Conservation (phyloP, 495 filamentous ascomycete genomes). For the Daldinia loculata region DNA sequence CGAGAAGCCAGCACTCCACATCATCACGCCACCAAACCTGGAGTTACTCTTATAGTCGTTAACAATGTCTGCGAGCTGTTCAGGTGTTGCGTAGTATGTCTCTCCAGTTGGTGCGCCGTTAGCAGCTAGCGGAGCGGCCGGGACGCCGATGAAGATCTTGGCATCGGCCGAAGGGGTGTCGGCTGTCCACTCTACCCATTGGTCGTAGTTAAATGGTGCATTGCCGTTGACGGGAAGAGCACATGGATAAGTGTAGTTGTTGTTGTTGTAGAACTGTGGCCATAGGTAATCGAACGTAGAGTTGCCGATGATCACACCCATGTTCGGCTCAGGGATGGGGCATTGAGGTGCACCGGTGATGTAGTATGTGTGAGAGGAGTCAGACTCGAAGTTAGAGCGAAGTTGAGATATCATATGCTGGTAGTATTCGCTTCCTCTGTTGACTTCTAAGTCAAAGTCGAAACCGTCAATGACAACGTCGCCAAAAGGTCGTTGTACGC, state of each 20-base stretch:
- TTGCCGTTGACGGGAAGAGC: constrained; percentile 48
- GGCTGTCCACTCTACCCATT: constrained; percentile 56
- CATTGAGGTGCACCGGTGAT: constrained; percentile 68
- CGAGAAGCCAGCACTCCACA: constrained; percentile 62
- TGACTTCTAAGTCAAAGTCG: constrained; percentile 64
- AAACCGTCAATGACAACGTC: constrained; percentile 64
- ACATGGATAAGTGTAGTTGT: constrained; percentile 46
- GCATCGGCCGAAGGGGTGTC: constrained; percentile 51
- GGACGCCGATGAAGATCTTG: constrained; percentile 61
- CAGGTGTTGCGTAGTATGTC: constrained; percentile 56
- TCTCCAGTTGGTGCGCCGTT: constrained; percentile 52
- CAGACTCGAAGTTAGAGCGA: constrained; percentile 56
- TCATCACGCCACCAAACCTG: constrained; percentile 62
- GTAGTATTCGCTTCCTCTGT: constrained; percentile 53
- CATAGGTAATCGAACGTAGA: constrained; percentile 58
- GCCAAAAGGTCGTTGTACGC: constrained; percentile 58
- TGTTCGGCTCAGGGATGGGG: constrained; percentile 62
- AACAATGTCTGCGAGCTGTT: constrained; percentile 49
- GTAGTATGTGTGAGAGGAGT: constrained; percentile 58
- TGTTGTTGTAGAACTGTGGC: constrained; percentile 59
- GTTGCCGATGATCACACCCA: constrained; percentile 60
- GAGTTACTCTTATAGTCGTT: constrained; percentile 44
- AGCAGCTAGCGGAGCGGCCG: constrained; percentile 51
- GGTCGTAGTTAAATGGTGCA: constrained; percentile 53
- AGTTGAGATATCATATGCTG: constrained; percentile 55